Base-by-base conservation (phyloP, 768 basidiomycete species). In the Mycena venus region DNA sequence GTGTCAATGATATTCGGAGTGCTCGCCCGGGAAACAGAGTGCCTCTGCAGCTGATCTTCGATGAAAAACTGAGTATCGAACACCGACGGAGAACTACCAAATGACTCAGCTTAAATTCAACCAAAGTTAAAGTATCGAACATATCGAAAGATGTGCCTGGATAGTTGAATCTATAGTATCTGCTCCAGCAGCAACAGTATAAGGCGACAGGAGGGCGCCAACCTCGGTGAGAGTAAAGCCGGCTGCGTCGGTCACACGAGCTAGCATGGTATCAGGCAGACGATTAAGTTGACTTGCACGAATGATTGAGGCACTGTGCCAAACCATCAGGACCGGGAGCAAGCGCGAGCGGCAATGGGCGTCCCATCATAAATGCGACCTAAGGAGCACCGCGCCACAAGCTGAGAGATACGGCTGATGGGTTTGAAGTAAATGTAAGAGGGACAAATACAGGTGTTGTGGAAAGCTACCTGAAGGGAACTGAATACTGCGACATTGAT, bases 321-420 rank as follows among this genome's bases (percentile, higher is more conserved):
- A 62, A 62, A 65, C 82, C 80, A 64, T 44, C 56, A n/a, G 63
- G 49, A 42, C 36, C 49, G 25, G 75, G 67, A 19, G 75, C 67
- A 11, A 66, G 56, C 12, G 55, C 74, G 44, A 70, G 27, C 6
- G 75, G 80, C 75, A 40, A 67, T 32, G 51, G 80, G 12, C 83
- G 80, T 10, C 83, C 83, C 70, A 82, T 64, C 58, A 83, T 78
- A 71, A 83, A 83, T 36, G 73, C 72, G 11, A 82, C 76, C 2
- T 60, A 71, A 34, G 83, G 83, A 72, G 83, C 83, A 65, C 84
- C 83, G 10, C 81, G 82, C 64, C 83, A 84, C 75, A 81, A 79
- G 59, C 71, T 74, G 32, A 81, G 67, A 29, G 78, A 81, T 42
- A 83, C 80, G 21, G 80, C 82, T 77, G 36, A 32, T 23, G 44